These are phyloP conservation scores for Spiromyces aspiralis DNA, from an alignment of 371 early-diverging fungal species.

Conservation along the genomic window DNA sequence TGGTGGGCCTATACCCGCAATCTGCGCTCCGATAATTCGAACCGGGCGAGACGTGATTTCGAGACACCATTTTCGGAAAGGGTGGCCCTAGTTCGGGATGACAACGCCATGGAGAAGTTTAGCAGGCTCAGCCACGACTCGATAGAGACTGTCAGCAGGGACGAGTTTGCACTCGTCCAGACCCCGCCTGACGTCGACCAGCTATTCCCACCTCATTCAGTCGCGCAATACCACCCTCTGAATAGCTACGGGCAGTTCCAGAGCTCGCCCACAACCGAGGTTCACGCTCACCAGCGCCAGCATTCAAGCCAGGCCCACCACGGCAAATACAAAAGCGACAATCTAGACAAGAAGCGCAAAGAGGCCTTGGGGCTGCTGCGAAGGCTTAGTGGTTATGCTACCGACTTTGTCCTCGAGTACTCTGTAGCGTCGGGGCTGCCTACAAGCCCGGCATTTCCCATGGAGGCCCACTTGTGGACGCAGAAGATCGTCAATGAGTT, in stretches of 20 bases:
- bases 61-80: too few species aligned
- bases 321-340: conserved; percentile 8
- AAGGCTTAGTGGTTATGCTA: conserved; percentile 4
- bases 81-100: conserved; percentile 8
- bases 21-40: too few species aligned
- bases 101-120: conserved; percentile 12
- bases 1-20: too few species aligned
- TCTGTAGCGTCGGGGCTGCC: conserved; percentile 14
- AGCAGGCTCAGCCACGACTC: conserved; percentile 9
- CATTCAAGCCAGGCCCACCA: not conserved
- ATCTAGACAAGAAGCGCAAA: conserved; percentile 13
- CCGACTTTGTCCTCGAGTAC: conserved; percentile 14
- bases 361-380: conserved; percentile 7
- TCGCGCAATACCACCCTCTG: conserved; percentile 2
- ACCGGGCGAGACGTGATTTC: too few species aligned
- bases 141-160: conserved; percentile 1
- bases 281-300: not conserved
- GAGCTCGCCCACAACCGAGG: not conserved
- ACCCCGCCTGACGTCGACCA: conserved; percentile 8
- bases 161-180: conserved; percentile 7
- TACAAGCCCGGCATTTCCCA: not conserved
- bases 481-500: not conserved
- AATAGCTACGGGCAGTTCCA: conserved; percentile 1
- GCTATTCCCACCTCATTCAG: too few species aligned
- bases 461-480: not conserved